phyloP scores from a whole-genome alignment of 768 basidiomycete species.

The Jaapia argillacea region DNA sequence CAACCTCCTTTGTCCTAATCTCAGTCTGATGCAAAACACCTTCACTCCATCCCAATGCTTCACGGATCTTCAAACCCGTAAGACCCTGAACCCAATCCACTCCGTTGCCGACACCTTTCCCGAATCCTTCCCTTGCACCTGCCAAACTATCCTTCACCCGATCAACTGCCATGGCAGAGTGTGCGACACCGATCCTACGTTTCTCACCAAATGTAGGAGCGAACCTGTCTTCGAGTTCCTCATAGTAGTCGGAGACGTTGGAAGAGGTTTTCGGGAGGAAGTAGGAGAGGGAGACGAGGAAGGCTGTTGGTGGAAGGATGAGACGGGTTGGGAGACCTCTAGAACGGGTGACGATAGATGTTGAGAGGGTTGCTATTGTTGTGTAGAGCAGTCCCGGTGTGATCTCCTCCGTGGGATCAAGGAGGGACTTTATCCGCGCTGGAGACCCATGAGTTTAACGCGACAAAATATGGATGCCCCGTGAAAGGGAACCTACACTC shows the following conservation, averaged over 20 bases:
- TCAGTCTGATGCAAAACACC: slow-evolving; percentile 12
- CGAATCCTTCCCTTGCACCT: slow-evolving; percentile 33
- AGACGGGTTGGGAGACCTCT: slow-evolving; percentile 60
- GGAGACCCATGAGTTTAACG: slow-evolving; percentile 1
- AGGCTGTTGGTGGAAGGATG: slow-evolving; percentile 66
- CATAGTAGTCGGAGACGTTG: slow-evolving; percentile 59
- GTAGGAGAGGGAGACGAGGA: slow-evolving; percentile 60
- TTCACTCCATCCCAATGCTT: slow-evolving; percentile 39
- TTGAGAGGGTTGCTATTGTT: slow-evolving; percentile 79
- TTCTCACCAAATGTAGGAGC: slow-evolving; percentile 59
- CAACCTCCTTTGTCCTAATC: not conserved
- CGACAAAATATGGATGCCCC: not conserved
- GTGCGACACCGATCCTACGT: slow-evolving; percentile 54
- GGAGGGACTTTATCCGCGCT: slow-evolving; percentile 79
- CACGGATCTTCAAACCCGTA: slow-evolving; percentile 67
- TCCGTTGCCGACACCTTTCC: slow-evolving; percentile 31
- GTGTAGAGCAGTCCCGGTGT: slow-evolving; percentile 89
- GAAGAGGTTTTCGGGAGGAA: slow-evolving; percentile 79
- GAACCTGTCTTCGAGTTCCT: slow-evolving; percentile 60
- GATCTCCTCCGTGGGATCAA: slow-evolving; percentile 72
- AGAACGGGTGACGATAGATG: slow-evolving; percentile 78
- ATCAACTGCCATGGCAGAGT: slow-evolving; percentile 49
- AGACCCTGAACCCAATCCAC: slow-evolving; percentile 51
- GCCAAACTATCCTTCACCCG: slow-evolving; percentile 41
- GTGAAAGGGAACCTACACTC: slow-evolving; percentile 55